A percentile compares a stretch with the other conserved stretches of the same genome.
Evolutionary conservation across 129 eudicot species (phyloP).

Genomic region (Lactuca sativa): DNA sequence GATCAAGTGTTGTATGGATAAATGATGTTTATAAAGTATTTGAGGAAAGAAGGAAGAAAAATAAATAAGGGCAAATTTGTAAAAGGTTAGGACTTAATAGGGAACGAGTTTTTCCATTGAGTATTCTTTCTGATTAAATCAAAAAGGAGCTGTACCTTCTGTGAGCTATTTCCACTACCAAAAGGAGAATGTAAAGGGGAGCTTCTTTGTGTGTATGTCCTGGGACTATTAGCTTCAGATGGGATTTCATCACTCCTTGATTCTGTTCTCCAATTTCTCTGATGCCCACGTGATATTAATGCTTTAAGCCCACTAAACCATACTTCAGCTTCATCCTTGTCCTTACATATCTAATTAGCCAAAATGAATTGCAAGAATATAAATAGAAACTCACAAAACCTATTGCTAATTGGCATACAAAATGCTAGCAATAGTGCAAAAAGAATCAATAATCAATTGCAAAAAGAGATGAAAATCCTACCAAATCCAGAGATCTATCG

Average conservation of each 20-base stretch:
- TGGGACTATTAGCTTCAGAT: constrained; percentile 93
- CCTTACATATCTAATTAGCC: constrained; percentile 79
- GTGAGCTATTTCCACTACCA: constrained; percentile 69
- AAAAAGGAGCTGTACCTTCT: constrained; percentile 53
- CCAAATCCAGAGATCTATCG: constrained; percentile 92
- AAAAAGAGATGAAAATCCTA: constrained; percentile 36
- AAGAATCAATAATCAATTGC: constrained; percentile 14
- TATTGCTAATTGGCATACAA: constrained; percentile 27
- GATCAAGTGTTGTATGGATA: neutral
- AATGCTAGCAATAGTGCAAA: constrained; percentile 23
- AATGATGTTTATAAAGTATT: neutral
- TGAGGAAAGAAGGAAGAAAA: neutral
- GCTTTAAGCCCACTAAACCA: constrained; percentile 95
- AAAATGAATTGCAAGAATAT: constrained; percentile 22
- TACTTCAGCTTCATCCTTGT: constrained; percentile 98
- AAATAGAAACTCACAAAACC: constrained; percentile 10
- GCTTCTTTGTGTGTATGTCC: constrained; percentile 80
- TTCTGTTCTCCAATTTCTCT: constrained; percentile 82
- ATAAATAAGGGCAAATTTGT: neutral
- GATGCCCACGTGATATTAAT: constrained; percentile 63
- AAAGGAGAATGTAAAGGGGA: constrained; percentile 91
- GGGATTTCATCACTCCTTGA: constrained; percentile 88
- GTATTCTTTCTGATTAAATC: constrained; percentile 1
- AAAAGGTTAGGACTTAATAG: neutral
- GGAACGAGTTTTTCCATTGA: neutral